Evolutionary conservation across 2,329 filamentous ascomycete genomes (phyloP).

Genomic region (Arthrobotrys musiformis): DNA sequence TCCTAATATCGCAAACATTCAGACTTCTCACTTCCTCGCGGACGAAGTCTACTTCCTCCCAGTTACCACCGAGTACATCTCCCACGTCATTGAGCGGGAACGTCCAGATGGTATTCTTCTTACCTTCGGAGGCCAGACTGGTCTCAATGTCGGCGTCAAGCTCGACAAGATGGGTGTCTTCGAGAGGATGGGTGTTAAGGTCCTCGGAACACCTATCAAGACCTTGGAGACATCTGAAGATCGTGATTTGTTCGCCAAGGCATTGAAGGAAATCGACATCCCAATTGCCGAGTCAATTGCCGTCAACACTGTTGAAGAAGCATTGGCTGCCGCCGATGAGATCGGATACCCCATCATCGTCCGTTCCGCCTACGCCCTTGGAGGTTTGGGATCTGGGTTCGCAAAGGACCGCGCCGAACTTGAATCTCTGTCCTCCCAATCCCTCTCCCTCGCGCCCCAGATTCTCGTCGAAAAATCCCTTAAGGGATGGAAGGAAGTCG

Average conservation of each 20-base stretch:
- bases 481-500: slow-evolving; percentile 99
- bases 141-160: slow-evolving; percentile 93
- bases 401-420: slow-evolving; percentile 94
- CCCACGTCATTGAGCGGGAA: slow-evolving; percentile 96
- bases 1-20: slow-evolving; percentile 97
- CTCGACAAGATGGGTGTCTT: slow-evolving; percentile 97
- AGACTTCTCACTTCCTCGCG: slow-evolving; percentile 94
- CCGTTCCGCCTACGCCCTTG: slow-evolving; percentile 93
- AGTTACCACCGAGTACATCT: slow-evolving; percentile 96
- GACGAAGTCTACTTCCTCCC: slow-evolving; percentile 99
- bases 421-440: slow-evolving; percentile 89
- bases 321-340: slow-evolving; percentile 82
- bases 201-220: slow-evolving; percentile 92
- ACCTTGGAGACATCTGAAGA: slow-evolving; percentile 96
- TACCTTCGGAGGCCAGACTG: slow-evolving; percentile 96
- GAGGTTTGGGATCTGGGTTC: slow-evolving; percentile 95
- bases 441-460: slow-evolving; percentile 91
- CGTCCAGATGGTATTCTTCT: slow-evolving; percentile 96
- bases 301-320: slow-evolving; percentile 89
- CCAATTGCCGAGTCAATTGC: slow-evolving; percentile 97
- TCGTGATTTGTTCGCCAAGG: slow-evolving; percentile 93
- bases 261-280: slow-evolving; percentile 95
- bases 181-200: slow-evolving; percentile 93
- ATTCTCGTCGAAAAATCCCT: slow-evolving; percentile 98
- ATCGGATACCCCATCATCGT: slow-evolving; percentile 98